phyloP scores from a whole-genome alignment of 768 basidiomycete genomes.

The Mycena capillaripes region DNA sequence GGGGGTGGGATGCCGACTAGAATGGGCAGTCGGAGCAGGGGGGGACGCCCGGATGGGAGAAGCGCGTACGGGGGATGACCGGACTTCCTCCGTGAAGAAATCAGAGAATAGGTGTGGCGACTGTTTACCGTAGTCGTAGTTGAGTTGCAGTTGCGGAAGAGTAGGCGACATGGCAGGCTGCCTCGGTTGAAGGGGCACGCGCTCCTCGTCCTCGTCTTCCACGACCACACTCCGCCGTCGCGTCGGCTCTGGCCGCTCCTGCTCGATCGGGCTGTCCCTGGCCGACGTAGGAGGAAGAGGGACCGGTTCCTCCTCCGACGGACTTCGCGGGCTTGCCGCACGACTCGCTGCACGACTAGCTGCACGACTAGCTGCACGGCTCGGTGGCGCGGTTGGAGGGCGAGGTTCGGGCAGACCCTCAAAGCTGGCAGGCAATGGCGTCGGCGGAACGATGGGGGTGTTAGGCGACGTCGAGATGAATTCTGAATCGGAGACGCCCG shows the following conservation, averaged over 20 bases:
- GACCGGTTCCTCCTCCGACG: constrained; percentile 37
- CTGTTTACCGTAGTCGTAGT: constrained; percentile 35
- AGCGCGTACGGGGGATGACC: constrained; percentile 2
- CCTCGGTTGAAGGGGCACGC: constrained; percentile 57
- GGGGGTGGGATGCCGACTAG: constrained; percentile 56
- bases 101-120: constrained; percentile 21
- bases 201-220: constrained; percentile 78
- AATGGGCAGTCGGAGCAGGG: constrained; percentile 8
- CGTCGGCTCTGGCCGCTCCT: constrained; percentile 49
- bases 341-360: constrained; percentile 51
- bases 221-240: constrained; percentile 76
- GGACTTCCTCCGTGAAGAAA: constrained; percentile 10
- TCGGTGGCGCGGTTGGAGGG: constrained; percentile 59
- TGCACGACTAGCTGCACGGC: no score
- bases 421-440: constrained; percentile 61
- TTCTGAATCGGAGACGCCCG: constrained; percentile 68
- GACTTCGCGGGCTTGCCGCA: constrained; percentile 49
- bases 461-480: constrained; percentile 65
- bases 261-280: constrained; percentile 37
- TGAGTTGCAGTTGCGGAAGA: constrained; percentile 60
- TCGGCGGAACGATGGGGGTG: constrained; percentile 70
- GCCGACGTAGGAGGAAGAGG: constrained; percentile 11
- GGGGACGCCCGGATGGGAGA: constrained; percentile 15
- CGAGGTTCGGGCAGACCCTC: constrained; percentile 56
- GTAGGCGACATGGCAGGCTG: constrained; percentile 50